Base-by-base conservation (phyloP, 306 rosid species). In the Trifolium fragiferum region DNA sequence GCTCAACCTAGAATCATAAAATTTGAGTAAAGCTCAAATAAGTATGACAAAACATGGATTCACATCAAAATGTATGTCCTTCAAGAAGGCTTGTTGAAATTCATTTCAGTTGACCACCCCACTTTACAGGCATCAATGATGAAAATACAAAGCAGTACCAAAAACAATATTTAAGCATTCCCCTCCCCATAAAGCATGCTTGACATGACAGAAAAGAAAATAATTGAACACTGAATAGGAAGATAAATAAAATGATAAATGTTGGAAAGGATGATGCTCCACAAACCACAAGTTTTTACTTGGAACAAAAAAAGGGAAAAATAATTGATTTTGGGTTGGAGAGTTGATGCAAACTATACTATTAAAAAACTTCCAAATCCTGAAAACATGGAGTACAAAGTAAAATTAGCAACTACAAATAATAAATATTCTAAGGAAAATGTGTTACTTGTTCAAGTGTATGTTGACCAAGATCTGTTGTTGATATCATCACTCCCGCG, bases 401-500 rank as follows among this genome's bases (percentile, higher is more conserved):
- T 69, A 79, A 59, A 79, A 62, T 43, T 65, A 46, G 50, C n/a
- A 38, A 55, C 58, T 55, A 43, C 77, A 54, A 63, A 76, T 46
- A 77, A 65, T 43, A 65, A 40, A 79, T 53, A 57, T 65, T 43
- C 32, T 21, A 70, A 66, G 77, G 77, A 78, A 49, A 72, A 70
- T 66, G 58, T 27, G 63, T 72, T 87, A 90, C 99, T 79, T 94
- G 97, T 76, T 94, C 97, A 74, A 94, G 92, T 9, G 99, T 92
- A 81, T 94, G 99, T 76, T 94, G 99, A 78, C 92, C 99, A 76
- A 94, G 99, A 90, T 89, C 97, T 66, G 99, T 95, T 6, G 99
- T 95, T 75, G 98, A 89, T 81, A 95, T 92, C 98, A 95, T 95
- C 82, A 95, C 98, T 43, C 99, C 98, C 2, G 97, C 98, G n/a